Percentiles rank a stretch among this genome's conserved stretches.
These are phyloP conservation scores for Botryotinia globosa DNA, from an alignment of 2,329 filamentous ascomycete genomes.

Conservation along the genomic window DNA sequence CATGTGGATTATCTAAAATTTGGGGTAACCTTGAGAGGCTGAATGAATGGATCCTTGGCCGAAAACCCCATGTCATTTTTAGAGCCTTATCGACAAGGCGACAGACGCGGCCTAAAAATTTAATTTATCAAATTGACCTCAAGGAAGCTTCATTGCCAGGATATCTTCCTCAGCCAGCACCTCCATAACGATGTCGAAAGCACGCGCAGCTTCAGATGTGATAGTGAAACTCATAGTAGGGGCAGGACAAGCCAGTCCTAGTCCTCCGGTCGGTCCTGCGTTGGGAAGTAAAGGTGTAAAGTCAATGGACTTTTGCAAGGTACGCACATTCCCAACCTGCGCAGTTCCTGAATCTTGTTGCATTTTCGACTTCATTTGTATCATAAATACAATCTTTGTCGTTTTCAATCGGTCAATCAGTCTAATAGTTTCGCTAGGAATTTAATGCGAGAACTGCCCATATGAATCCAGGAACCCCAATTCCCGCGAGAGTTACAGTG, in stretches of 20 bases:
- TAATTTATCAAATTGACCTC: conserved; percentile 11
- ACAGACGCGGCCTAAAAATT: neutral
- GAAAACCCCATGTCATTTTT: neutral
- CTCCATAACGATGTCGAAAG: conserved; percentile 38
- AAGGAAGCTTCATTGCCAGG: neutral
- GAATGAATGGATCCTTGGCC: neutral
- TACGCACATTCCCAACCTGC: conserved; percentile 41
- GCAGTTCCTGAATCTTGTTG: neutral
- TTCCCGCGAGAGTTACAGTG: conserved; percentile 87
- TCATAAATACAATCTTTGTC: neutral
- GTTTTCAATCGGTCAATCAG: neutral
- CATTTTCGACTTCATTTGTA: neutral
- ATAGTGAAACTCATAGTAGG: conserved; percentile 98
- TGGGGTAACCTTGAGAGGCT: conserved; percentile 17
- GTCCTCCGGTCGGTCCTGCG: conserved; percentile 92
- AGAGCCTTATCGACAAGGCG: conserved; percentile 20
- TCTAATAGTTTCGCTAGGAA: conserved; percentile 59
- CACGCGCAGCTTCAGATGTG: conserved; percentile 51
- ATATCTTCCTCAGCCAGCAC: neutral
- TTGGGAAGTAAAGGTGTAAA: conserved; percentile 97
- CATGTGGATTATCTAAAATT: conserved; percentile 7
- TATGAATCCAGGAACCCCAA: conserved; percentile 77
- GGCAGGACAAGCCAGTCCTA: conserved; percentile 90
- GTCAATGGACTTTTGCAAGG: conserved; percentile 99
- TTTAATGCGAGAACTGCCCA: conserved; percentile 94